Percentiles rank a stretch among this genome's conserved stretches.
Evolutionary conservation across 192 early-diverging fungal genomes (phyloP).

Genomic region (Umbelopsis ramanniana): DNA sequence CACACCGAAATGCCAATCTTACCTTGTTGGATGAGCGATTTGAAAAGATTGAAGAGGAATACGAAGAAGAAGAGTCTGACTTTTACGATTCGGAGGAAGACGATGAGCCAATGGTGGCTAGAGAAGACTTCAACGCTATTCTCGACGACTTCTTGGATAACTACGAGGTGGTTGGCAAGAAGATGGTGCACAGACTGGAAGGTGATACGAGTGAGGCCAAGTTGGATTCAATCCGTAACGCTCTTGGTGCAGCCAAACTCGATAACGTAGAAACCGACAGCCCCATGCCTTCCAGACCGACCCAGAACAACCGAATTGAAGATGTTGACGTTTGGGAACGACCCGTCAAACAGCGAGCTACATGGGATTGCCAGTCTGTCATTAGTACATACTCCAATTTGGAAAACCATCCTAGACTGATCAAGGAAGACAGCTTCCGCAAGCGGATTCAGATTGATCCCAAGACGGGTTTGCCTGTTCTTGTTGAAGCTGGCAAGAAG

Average conservation of each 20-base stretch:
- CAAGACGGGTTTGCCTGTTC: constrained; percentile 74
- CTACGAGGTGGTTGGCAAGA: constrained; percentile 74
- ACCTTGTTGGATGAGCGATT: constrained; percentile 93
- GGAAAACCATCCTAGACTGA: constrained; percentile 89
- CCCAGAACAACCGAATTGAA: constrained; percentile 43
- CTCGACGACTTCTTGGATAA: constrained; percentile 79
- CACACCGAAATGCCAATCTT: constrained; percentile 92
- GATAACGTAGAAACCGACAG: constrained; percentile 48
- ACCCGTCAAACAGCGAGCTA: constrained; percentile 59
- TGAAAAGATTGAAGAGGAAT: constrained; percentile 76
- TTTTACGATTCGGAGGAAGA: constrained; percentile 52
- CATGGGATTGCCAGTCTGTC: constrained; percentile 94
- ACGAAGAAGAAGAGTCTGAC: constrained; percentile 60
- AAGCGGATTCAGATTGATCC: constrained; percentile 70
- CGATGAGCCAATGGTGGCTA: constrained; percentile 50
- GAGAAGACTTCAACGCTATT: constrained; percentile 76
- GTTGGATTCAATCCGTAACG: constrained; percentile 63
- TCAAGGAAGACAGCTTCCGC: constrained; percentile 62
- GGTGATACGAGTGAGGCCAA: constrained; percentile 65
- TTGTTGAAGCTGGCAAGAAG: constrained; percentile 53
- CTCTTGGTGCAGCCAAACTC: constrained; percentile 43
- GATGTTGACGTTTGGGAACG: constrained; percentile 47
- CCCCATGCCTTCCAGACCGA: constrained; percentile 18
- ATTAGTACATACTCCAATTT: constrained; percentile 91
- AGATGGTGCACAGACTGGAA: constrained; percentile 68